A percentile compares a stretch with the other conserved stretches of the same genome.
These are phyloP conservation scores for Talaromyces sp. DNA, from an alignment of 2,329 filamentous ascomycete species.

Conservation along the genomic window DNA sequence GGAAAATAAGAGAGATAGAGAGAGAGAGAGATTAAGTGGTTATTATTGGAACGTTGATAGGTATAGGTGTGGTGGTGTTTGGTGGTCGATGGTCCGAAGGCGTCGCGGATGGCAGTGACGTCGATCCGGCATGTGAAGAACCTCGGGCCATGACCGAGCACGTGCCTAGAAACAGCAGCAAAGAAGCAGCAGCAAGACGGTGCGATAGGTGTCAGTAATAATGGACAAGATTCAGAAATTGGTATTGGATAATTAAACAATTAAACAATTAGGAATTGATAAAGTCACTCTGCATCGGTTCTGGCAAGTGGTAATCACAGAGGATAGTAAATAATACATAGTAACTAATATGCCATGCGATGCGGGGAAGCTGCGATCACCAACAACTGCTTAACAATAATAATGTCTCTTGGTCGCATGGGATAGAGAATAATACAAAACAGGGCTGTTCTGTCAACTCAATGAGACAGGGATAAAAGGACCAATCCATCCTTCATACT, in stretches of 20 bases:
- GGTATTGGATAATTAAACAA: neutral
- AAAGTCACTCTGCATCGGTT: neutral
- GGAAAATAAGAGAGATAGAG: neutral
- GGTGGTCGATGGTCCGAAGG: neutral
- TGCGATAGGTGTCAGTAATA: neutral
- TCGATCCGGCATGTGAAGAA: constrained; percentile 12
- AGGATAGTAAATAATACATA: no score
- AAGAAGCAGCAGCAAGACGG: neutral
- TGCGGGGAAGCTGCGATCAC: neutral
- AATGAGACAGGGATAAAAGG: neutral
- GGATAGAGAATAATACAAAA: no score
- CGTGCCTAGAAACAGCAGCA: constrained; percentile 1
- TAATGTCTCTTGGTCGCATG: no score
- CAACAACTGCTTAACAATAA: neutral
- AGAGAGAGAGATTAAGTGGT: neutral
- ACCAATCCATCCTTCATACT: no score
- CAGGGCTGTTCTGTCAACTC: neutral
- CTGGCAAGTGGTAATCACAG: neutral
- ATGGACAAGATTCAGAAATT: neutral
- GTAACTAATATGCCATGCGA: neutral
- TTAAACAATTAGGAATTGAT: neutral
- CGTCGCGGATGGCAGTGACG: constrained; percentile 3
- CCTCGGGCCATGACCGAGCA: constrained; percentile 12
- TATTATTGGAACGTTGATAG: neutral
- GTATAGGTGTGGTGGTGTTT: neutral